A percentile compares a stretch with the other conserved stretches of the same genome.
Conservation (phyloP, 2,329 filamentous ascomycete genomes). For the Aspergillus ruber region DNA sequence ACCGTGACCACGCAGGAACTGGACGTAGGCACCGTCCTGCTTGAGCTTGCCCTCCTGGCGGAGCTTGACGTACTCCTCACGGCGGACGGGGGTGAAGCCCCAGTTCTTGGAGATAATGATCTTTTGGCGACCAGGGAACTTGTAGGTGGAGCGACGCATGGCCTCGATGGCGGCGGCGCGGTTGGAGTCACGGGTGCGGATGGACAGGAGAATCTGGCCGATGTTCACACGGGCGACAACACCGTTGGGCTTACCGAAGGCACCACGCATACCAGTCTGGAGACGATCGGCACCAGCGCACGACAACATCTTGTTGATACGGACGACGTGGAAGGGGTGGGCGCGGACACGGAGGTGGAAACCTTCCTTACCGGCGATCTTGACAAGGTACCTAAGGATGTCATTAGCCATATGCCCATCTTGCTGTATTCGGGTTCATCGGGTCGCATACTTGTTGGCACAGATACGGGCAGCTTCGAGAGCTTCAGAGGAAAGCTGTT, state of each 20-base stretch:
- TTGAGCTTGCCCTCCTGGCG: constrained; percentile 89
- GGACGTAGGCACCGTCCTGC: constrained; percentile 98
- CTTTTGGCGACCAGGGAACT: constrained; percentile 99
- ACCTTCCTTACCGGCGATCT: constrained; percentile 63
- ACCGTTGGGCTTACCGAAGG: constrained; percentile 99
- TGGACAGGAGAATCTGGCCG: constrained; percentile 95
- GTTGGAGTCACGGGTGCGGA: constrained; percentile 94
- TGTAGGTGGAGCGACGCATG: constrained; percentile 98
- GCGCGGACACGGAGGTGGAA: constrained; percentile 71
- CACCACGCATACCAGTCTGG: constrained; percentile 99
- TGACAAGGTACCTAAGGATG: constrained; percentile 56
- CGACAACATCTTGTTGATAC: constrained; percentile 99
- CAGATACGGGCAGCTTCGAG: constrained; percentile 99
- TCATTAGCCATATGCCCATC: constrained; percentile 3
- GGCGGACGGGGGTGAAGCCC: constrained; percentile 97
- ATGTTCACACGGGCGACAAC: constrained; percentile 99
- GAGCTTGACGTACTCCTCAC: constrained; percentile 95
- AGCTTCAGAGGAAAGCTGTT: constrained; percentile 99
- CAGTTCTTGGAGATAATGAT: constrained; percentile 99
- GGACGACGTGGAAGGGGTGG: constrained; percentile 99
- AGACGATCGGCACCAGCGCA: constrained; percentile 99
- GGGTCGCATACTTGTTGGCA: constrained; percentile 80
- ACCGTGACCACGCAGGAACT: constrained; percentile 96
- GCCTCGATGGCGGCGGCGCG: constrained; percentile 93
- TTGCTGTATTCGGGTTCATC: not conserved